Conservation (phyloP, 2,329 filamentous ascomycete genomes). For the Diplodia scrobiculata region DNA sequence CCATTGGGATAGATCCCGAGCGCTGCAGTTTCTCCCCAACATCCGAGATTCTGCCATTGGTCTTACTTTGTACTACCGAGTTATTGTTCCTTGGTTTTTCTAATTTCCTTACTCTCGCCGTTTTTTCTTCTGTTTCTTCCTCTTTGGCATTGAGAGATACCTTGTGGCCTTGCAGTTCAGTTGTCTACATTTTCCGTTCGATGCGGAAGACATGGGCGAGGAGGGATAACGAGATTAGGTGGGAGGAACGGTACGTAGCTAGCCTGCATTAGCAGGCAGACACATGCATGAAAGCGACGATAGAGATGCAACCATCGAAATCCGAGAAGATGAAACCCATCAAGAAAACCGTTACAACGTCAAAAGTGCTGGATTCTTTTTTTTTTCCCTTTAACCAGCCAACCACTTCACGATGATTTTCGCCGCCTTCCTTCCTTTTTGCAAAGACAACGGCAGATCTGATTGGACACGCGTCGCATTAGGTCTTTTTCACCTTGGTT, state of each 20-base stretch:
- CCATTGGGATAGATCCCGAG: background rate
- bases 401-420: too few species aligned
- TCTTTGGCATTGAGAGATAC: slow-evolving; percentile 22
- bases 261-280: background rate
- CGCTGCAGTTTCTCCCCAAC: background rate
- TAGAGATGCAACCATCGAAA: background rate
- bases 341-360: background rate
- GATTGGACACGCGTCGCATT: too few species aligned
- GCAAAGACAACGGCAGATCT: too few species aligned
- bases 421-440: too few species aligned
- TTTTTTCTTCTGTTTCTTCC: slow-evolving; percentile 4
- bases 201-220: background rate
- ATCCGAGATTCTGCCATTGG: background rate
- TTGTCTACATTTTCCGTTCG: background rate
- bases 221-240: background rate
- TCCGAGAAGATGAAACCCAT: background rate
- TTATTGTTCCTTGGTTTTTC: background rate
- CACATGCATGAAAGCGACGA: background rate
- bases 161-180: slow-evolving; percentile 14
- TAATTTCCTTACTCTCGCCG: background rate
- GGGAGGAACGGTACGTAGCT: background rate
- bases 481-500: too few species aligned
- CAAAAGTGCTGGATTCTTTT: too few species aligned
- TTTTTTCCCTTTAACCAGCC: too few species aligned
- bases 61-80: background rate